Conservation (phyloP, 2,329 filamentous ascomycete genomes). For the Septoria linicola region DNA sequence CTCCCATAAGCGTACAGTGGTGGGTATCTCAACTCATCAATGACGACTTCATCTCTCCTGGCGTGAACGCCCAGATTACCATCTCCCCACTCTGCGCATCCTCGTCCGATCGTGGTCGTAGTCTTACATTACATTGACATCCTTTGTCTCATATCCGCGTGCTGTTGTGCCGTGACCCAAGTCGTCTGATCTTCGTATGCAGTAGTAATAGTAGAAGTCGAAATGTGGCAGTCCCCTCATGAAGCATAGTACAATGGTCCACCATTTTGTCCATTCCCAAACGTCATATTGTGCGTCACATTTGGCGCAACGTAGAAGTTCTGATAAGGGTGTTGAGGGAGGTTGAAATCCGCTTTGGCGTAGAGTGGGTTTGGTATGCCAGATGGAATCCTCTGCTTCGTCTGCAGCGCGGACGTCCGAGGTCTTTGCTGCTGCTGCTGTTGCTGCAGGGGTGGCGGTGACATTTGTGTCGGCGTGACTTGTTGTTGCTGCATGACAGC, state of each 20-base stretch:
- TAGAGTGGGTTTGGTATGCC: conserved; percentile 69
- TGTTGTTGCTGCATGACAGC: conserved; percentile 26
- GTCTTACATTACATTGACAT: background rate
- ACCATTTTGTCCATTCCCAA: conserved; percentile 9
- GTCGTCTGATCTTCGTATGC: background rate
- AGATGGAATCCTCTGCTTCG: conserved; percentile 40
- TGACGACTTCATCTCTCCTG: background rate
- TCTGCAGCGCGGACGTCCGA: conserved; percentile 18
- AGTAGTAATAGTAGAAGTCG: background rate
- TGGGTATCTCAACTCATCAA: background rate
- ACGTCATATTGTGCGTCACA: conserved; percentile 9
- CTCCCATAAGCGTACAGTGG: too few species aligned
- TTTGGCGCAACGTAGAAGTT: conserved; percentile 72
- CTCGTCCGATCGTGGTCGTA: background rate
- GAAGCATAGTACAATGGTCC: conserved; percentile 14
- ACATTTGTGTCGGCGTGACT: conserved; percentile 28
- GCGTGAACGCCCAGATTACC: too few species aligned
- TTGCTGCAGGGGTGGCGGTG: conserved; percentile 31
- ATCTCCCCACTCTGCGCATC: background rate
- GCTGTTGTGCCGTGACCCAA: background rate
- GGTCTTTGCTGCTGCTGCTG: conserved; percentile 28
- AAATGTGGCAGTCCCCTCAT: too few species aligned
- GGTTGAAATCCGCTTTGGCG: conserved; percentile 69
- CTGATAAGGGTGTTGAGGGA: conserved; percentile 78
- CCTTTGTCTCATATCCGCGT: background rate